These are phyloP conservation scores for Boletus edulis DNA, from an alignment of 768 basidiomycete species.

Conservation along the genomic window DNA sequence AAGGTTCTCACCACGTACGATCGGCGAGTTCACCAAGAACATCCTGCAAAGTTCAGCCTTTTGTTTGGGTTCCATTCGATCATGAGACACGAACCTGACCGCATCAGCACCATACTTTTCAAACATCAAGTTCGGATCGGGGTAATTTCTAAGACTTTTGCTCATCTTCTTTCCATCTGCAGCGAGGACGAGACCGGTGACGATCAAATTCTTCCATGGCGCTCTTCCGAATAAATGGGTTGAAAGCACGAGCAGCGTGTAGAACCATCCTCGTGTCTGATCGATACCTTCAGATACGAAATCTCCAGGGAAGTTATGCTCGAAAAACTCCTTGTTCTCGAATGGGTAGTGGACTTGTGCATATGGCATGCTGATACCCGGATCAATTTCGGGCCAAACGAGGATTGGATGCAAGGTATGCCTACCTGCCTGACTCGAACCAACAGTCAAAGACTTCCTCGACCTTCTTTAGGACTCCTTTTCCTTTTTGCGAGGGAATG, in stretches of 20 bases:
- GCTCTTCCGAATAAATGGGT: slow-evolving; percentile 92
- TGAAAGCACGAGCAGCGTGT: slow-evolving; percentile 93
- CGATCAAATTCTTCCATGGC: slow-evolving; percentile 98
- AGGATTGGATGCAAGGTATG: not conserved
- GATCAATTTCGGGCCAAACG: not conserved
- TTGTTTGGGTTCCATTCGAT: not conserved
- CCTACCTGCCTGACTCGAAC: slow-evolving; percentile 98
- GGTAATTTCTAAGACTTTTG: slow-evolving; percentile 95
- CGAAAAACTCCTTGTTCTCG: slow-evolving; percentile 90
- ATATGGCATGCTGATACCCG: slow-evolving; percentile 84
- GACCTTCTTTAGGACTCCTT: slow-evolving; percentile 82
- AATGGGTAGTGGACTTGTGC: slow-evolving; percentile 98
- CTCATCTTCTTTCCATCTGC: slow-evolving; percentile 99
- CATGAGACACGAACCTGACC: slow-evolving; percentile 54
- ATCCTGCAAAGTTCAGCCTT: slow-evolving; percentile 50
- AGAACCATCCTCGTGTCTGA: slow-evolving; percentile 99
- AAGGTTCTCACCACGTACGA: slow-evolving; percentile 96
- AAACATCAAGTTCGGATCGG: slow-evolving; percentile 90
- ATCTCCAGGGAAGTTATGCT: slow-evolving; percentile 86
- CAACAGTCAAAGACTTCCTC: slow-evolving; percentile 99
- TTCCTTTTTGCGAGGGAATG: slow-evolving; percentile 88
- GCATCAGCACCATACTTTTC: slow-evolving; percentile 94
- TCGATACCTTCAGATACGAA: slow-evolving; percentile 99
- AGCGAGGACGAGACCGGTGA: slow-evolving; percentile 93
- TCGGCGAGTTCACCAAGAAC: slow-evolving; percentile 98